Conservation (phyloP, 2,329 filamentous ascomycete species). For the Cordyceps cicadae region DNA sequence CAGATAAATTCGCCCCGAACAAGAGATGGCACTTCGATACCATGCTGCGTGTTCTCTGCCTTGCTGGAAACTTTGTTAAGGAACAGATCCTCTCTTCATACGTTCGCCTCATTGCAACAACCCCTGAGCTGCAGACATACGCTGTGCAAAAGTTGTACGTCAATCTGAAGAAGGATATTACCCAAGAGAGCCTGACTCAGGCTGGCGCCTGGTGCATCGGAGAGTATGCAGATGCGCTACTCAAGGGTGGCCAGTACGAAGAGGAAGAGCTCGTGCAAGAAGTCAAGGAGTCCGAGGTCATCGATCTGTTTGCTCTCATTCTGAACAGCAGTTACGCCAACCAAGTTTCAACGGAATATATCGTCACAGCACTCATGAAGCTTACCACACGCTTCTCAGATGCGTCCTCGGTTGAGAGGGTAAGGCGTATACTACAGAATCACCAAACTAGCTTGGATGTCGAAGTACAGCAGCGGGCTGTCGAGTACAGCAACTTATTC, state of each 20-base stretch:
- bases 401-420: slow-evolving; percentile 73
- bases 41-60: slow-evolving; percentile 84
- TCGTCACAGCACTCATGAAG: slow-evolving; percentile 90
- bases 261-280: slow-evolving; percentile 77
- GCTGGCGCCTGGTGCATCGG: slow-evolving; percentile 96
- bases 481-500: slow-evolving; percentile 95
- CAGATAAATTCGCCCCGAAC: slow-evolving; percentile 90
- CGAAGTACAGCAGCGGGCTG: slow-evolving; percentile 90
- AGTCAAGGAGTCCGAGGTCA: slow-evolving; percentile 80
- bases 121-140: slow-evolving; percentile 89
- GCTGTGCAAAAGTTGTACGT: slow-evolving; percentile 91
- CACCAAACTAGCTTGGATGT: slow-evolving; percentile 85
- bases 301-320: slow-evolving; percentile 87
- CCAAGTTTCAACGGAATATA: slow-evolving; percentile 89
- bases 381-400: slow-evolving; percentile 82
- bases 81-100: slow-evolving; percentile 97
- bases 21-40: slow-evolving; percentile 99
- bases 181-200: slow-evolving; percentile 88
- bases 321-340: slow-evolving; percentile 91
- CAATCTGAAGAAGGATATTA: slow-evolving; percentile 90
- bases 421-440: slow-evolving; percentile 67
- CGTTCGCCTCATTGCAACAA: slow-evolving; percentile 88
- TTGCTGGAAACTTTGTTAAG: slow-evolving; percentile 95
- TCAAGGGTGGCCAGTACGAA: slow-evolving; percentile 84
- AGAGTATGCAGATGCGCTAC: slow-evolving; percentile 87